Base-by-base conservation (phyloP, 371 early-diverging fungal species). In the Parasitella parasitica region DNA sequence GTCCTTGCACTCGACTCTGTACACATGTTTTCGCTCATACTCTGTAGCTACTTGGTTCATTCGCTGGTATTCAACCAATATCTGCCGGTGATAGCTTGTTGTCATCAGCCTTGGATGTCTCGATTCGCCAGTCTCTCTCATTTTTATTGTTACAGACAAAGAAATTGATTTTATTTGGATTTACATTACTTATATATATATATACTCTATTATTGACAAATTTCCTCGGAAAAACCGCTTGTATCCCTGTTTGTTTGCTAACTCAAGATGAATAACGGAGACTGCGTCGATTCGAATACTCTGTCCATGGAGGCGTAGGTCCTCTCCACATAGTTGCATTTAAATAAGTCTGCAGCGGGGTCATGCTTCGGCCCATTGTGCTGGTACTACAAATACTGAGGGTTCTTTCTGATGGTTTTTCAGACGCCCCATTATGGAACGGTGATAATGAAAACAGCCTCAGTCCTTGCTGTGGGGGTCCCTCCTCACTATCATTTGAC, bases 11-110 rank as follows among this genome's bases (percentile, higher is more conserved):
- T 71, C 61, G 22, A 78, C 59, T 27, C 74, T 58, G 34, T 71
- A 78, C 12, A 78, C 78, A 59, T 71, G 76, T 49, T 75, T 75
- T 6, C 71, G 64, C 7, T 75, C 67, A 35, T 71, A 75, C 12
- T 69, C 73, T 39, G 61, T 64, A 2, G 58, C 75, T 6, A 46
- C 39, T 32, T 68, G 61, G 8, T 60, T 54, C 63, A 77, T 67
- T 1, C 73, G 53, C 11, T 64, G 66, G 32, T 69, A 71, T 28
- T 73, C 77, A 8, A 61, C 35, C 18, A 67, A 38, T 4, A 73
- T 51, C 8, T 71, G 67, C 22, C 61, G 58, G 18, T 61, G 55
- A 32, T 69, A 56, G 9, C 18, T 59, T 39, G 46, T 46, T 22
- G 22, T 46, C 46, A 46, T 24, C 2, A 46, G 11, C 46, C 46